phyloP scores from a whole-genome alignment of 805 yeast species.

The Candida corydali region DNA sequence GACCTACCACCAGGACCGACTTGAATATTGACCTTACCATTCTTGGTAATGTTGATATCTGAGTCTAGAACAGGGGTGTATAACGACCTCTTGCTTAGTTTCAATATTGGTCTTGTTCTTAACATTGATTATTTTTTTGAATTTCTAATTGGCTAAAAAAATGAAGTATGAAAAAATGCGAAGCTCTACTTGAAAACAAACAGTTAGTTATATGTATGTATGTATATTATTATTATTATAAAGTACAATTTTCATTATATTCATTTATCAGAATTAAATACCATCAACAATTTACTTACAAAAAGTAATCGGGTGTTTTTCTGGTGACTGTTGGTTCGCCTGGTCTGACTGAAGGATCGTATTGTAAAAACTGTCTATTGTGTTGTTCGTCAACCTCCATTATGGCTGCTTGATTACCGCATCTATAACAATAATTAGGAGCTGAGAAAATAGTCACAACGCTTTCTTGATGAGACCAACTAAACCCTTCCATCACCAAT shows the following conservation, averaged over 20 bases:
- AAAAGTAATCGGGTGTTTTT: conserved; percentile 95
- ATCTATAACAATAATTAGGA: conserved; percentile 94
- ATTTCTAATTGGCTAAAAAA: conserved; percentile 6
- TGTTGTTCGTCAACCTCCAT: conserved; percentile 97
- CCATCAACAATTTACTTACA: too few species aligned
- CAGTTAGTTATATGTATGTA: too few species aligned
- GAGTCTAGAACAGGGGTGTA: conserved; percentile 41
- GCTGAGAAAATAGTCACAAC: conserved; percentile 95
- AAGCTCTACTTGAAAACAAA: not conserved
- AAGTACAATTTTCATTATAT: too few species aligned
- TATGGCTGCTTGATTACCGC: conserved; percentile 97
- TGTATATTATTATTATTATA: not conserved
- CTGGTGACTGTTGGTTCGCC: conserved; percentile 97
- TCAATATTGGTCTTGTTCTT: conserved; percentile 18
- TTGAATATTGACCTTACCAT: conserved; percentile 70
- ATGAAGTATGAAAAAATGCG: not conserved
- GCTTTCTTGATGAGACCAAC: conserved; percentile 91
- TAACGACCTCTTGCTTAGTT: conserved; percentile 23
- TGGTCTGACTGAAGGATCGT: conserved; percentile 94
- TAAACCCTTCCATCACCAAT: conserved; percentile 95
- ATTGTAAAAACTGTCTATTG: conserved; percentile 86
- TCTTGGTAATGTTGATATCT: conserved; percentile 70
- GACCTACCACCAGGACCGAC: conserved; percentile 79
- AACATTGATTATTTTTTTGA: conserved; percentile 17
- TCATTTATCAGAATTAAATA: too few species aligned